A percentile compares a stretch with the other conserved stretches of the same genome.
phyloP scores from a whole-genome alignment of 2,329 filamentous ascomycete species.

The Neofusicoccum sp. region DNA sequence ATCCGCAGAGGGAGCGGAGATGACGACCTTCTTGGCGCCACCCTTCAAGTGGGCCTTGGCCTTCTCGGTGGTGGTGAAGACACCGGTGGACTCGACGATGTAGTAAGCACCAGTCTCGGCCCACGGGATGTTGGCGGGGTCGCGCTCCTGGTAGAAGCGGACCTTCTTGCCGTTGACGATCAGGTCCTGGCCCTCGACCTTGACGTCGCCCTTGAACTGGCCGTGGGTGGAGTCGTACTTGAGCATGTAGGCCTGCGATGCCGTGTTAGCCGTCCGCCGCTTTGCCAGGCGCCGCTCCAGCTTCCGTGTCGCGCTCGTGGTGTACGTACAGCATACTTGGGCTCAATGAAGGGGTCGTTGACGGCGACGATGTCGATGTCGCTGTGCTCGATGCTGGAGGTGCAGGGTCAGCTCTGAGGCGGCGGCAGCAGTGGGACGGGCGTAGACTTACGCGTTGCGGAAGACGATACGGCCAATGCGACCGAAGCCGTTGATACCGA shows the following conservation, averaged over 20 bases:
- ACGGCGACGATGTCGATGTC: conserved; percentile 92
- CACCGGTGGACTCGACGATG: conserved; percentile 96
- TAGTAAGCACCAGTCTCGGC: conserved; percentile 82
- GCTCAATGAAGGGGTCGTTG: conserved; percentile 99
- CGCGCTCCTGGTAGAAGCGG: conserved; percentile 90
- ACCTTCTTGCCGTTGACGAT: conserved; percentile 91
- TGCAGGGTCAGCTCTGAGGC: conserved; percentile 3
- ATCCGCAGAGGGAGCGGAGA: conserved; percentile 89
- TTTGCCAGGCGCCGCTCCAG: not conserved
- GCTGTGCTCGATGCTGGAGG: conserved; percentile 69
- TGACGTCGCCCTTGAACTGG: conserved; percentile 88
- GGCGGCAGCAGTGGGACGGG: conserved; percentile 12
- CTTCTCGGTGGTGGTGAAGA: conserved; percentile 99
- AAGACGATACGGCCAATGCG: conserved; percentile 99
- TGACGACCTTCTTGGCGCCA: conserved; percentile 89
- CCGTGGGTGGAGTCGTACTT: conserved; percentile 99
- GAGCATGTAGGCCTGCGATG: conserved; percentile 89
- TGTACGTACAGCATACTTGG: conserved; percentile 86
- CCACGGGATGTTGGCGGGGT: conserved; percentile 91
- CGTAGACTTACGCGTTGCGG: conserved; percentile 77
- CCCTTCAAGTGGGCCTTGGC: conserved; percentile 90
- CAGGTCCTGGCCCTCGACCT: conserved; percentile 69
- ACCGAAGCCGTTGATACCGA: conserved; percentile 99
- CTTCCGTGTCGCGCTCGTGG: not conserved
- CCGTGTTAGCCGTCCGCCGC: conserved; percentile 29